Evolutionary conservation across 495 filamentous ascomycete species (phyloP).

Genomic region (Terfezia claveryi): DNA sequence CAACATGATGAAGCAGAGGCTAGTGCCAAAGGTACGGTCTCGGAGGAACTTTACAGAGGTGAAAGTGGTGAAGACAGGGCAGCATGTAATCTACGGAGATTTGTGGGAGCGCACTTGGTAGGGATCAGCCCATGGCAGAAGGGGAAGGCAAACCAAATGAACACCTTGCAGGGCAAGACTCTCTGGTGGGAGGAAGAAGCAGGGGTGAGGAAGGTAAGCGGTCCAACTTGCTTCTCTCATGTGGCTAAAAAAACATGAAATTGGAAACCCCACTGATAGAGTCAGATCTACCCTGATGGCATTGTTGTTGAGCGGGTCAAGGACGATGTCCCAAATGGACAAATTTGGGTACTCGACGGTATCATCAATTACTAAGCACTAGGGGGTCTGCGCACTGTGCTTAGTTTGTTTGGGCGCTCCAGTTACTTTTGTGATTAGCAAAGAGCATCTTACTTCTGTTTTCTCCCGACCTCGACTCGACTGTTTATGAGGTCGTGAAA

Average conservation of each 20-base stretch:
- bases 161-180: conserved; percentile 46
- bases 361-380: conserved; percentile 29
- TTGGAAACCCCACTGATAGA: background rate
- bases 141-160: conserved; percentile 37
- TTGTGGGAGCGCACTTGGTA: conserved; percentile 75
- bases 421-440: too few relatives aligned
- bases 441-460: too few relatives aligned
- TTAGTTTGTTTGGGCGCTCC: too few relatives aligned
- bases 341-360: conserved; percentile 38
- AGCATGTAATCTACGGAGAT: conserved; percentile 50
- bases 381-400: too few relatives aligned
- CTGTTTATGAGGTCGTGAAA: too few relatives aligned
- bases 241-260: background rate
- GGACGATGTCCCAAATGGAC: conserved; percentile 42
- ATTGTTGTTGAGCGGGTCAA: conserved; percentile 39
- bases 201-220: conserved; percentile 45
- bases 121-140: conserved; percentile 58
- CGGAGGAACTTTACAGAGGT: conserved; percentile 52
- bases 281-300: conserved; percentile 40
- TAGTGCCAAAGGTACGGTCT: conserved; percentile 39
- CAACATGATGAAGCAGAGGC: conserved; percentile 51
- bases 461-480: too few relatives aligned
- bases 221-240: background rate
- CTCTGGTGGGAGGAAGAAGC: conserved; percentile 65
- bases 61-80: conserved; percentile 58